Base-by-base conservation (phyloP, 768 basidiomycete genomes). In the Tulasnella sp. region DNA sequence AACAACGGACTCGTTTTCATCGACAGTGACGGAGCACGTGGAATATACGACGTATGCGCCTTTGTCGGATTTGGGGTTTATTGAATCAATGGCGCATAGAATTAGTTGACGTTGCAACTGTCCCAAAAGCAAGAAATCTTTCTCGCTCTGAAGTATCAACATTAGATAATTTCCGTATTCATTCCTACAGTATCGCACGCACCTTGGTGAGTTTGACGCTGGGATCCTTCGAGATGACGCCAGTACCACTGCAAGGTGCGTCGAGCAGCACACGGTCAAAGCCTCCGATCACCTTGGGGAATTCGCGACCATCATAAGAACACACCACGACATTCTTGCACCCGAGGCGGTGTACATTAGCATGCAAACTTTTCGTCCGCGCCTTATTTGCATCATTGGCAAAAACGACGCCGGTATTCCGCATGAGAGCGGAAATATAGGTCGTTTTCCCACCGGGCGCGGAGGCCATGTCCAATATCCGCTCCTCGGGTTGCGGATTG, bases 171-270 rank as follows among this genome's bases (percentile, higher is more conserved):
- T 46, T 36, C 12, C 19, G 11, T 53, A 49, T 51, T 36, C 8
- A 39, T 51, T 21, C 48, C n/a, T n/a, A n/a, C n/a, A n/a, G n/a
- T n/a, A n/a, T n/a, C n/a, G n/a, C n/a, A 66, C 74, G 62, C 63
- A 92, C 94, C 82, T 99, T 99, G 79, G 96, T 99, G 64, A 90
- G 76, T 72, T 99, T 99, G 61, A 99, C 96, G 67, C 90, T 91
- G 17, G 86, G 77, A 67, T 99, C 96, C 70, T 99, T 99, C 71
- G 84, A 86, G 67, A 99, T 99, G 55, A 99, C 94, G 59, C 96
- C 96, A 2, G 96, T 98, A 31, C 96, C 96, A 64, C 87, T 90
- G 69, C 96, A 99, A 25, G 96, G 96, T 34, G 96, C 94, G 70
- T 99, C 96, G 42, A 99, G 71, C 51, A 99, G 72, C 40, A 98